A percentile compares a stretch with the other conserved stretches of the same genome.
Evolutionary conservation across 179 eudicot species (phyloP).

Genomic region (Patellifolia procumbens): DNA sequence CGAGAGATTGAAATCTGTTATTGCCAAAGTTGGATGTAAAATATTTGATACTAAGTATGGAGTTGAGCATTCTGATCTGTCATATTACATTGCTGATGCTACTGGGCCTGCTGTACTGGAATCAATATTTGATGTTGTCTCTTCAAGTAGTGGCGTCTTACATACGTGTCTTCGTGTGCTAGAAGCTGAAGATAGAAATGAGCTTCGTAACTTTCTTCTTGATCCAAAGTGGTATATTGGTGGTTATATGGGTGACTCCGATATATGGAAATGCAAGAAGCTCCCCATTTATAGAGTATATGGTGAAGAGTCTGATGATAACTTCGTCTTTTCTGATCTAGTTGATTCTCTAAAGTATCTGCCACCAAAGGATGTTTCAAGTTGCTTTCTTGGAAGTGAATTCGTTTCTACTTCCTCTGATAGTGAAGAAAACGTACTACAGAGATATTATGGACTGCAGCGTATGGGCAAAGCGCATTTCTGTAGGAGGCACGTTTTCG

Average conservation of each 20-base stretch:
- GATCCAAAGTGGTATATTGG: constrained; percentile 91
- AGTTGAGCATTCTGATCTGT: constrained; percentile 75
- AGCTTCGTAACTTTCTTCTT: constrained; percentile 80
- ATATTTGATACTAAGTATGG: constrained; percentile 61
- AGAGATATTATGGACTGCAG: constrained; percentile 70
- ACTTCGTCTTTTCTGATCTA: constrained; percentile 61
- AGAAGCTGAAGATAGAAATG: constrained; percentile 70
- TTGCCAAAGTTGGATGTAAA: constrained; percentile 87
- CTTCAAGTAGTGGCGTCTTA: constrained; percentile 50
- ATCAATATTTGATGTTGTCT: constrained; percentile 65
- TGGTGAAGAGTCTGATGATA: constrained; percentile 49
- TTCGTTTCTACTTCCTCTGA: constrained; percentile 59
- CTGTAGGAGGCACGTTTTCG: constrained; percentile 65
- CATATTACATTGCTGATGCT: constrained; percentile 60
- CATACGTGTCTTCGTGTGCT: constrained; percentile 50
- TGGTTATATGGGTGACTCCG: constrained; percentile 57
- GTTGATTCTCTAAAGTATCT: constrained; percentile 65
- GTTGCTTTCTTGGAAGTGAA: constrained; percentile 67
- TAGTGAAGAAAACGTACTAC: constrained; percentile 71
- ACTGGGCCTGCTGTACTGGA: constrained; percentile 70
- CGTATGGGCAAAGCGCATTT: constrained; percentile 79
- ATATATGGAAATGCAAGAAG: constrained; percentile 63
- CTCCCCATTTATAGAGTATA: constrained; percentile 82
- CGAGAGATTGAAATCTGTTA: constrained; percentile 55
- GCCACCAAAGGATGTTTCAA: constrained; percentile 65